These are phyloP conservation scores for Tolypocladium tropicale DNA, from an alignment of 2,329 filamentous ascomycete genomes.

Conservation along the genomic window DNA sequence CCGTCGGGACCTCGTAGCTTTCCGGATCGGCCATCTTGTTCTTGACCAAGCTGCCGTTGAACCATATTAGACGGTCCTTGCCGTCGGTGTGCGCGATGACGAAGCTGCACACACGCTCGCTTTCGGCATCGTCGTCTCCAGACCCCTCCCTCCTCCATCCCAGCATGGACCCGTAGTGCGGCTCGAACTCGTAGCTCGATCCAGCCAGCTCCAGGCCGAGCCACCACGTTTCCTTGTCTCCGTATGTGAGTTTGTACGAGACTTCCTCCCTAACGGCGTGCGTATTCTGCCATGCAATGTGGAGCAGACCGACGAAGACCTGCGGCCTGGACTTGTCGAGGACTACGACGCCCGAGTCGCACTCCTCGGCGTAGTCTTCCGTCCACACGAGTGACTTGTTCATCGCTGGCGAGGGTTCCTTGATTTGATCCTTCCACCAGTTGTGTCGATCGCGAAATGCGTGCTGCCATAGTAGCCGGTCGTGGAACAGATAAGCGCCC, in stretches of 20 bases:
- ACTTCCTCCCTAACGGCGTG: constrained; percentile 25
- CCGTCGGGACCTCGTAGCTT: constrained; percentile 23
- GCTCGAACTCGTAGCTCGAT: constrained; percentile 26
- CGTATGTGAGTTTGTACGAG: constrained; percentile 30
- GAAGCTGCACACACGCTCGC: constrained; percentile 26
- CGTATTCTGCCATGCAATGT: constrained; percentile 34
- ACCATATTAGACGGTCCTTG: constrained; percentile 26
- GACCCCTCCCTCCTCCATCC: constrained; percentile 18
- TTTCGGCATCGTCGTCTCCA: neutral
- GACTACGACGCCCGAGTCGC: constrained; percentile 30
- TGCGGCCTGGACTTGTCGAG: constrained; percentile 27
- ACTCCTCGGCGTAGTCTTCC: constrained; percentile 29
- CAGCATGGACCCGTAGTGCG: constrained; percentile 29
- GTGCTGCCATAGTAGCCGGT: constrained; percentile 27
- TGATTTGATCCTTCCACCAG: constrained; percentile 27
- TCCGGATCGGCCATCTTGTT: constrained; percentile 21
- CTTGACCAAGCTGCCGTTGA: constrained; percentile 31
- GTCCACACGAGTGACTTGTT: constrained; percentile 26
- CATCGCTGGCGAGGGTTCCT: constrained; percentile 20
- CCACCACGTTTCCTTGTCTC: constrained; percentile 38
- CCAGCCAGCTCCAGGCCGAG: constrained; percentile 30
- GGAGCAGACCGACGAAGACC: constrained; percentile 28
- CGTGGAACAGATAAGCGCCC: constrained; percentile 28
- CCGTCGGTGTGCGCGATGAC: constrained; percentile 32
- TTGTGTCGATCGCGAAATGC: constrained; percentile 21